These are phyloP conservation scores for Cyberlindnera xishuangbannaensis DNA, from an alignment of 805 yeast genomes.

Conservation along the genomic window DNA sequence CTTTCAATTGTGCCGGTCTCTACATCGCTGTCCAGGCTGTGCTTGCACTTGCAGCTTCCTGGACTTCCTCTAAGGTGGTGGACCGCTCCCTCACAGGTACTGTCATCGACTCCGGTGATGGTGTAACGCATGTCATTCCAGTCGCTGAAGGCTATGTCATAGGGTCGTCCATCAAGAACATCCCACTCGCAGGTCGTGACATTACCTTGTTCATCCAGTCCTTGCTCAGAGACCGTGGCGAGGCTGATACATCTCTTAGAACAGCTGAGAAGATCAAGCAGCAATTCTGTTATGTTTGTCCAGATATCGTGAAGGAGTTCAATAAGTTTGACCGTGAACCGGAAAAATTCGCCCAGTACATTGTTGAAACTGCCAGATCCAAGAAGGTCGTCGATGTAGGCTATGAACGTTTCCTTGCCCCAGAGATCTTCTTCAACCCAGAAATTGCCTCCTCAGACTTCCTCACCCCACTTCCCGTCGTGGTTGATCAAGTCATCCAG, in stretches of 20 bases:
- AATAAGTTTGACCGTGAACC: conserved; percentile 91
- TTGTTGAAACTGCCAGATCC: conserved; percentile 71
- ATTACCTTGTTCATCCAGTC: conserved; percentile 92
- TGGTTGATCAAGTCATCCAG: conserved; percentile 93
- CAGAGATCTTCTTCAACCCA: conserved; percentile 98
- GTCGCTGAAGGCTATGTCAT: conserved; percentile 99
- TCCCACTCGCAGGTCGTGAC: conserved; percentile 98
- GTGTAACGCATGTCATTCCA: conserved; percentile 98
- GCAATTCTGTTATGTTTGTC: conserved; percentile 94
- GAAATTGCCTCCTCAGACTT: conserved; percentile 95
- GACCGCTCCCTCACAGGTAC: conserved; percentile 97
- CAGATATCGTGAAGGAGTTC: conserved; percentile 96
- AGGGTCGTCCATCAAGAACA: conserved; percentile 94
- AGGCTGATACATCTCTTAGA: conserved; percentile 83
- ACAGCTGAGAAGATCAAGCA: conserved; percentile 97
- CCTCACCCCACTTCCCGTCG: conserved; percentile 92
- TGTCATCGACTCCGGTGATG: conserved; percentile 97
- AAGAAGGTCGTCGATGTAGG: conserved; percentile 82
- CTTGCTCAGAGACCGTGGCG: conserved; percentile 94
- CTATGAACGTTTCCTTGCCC: conserved; percentile 95
- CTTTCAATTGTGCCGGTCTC: conserved; percentile 97
- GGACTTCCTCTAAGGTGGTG: conserved; percentile 94
- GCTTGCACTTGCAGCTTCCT: conserved; percentile 94
- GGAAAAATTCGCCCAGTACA: conserved; percentile 87
- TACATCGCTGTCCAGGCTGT: conserved; percentile 99